Evolutionary conservation across 1,284 basidiomycete genomes (phyloP), one percentile per base, ranked within the genome.

Genomic region (Fomes fomentarius): DNA sequence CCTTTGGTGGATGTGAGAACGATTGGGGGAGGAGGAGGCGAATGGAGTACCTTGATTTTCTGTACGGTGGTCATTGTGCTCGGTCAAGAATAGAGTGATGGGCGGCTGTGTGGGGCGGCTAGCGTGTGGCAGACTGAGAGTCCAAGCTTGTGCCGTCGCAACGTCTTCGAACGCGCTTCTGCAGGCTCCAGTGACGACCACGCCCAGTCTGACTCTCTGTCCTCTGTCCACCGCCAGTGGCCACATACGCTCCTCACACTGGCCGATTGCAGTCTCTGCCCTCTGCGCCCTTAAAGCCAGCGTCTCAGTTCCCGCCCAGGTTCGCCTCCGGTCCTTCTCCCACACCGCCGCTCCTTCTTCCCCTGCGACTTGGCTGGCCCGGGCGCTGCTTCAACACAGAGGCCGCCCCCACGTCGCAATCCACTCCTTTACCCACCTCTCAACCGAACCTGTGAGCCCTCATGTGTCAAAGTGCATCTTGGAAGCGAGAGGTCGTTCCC

Each of bases 401-500:
- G 58, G 64, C 69, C 56, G 57, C 60, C 68, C 63, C 69, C 69
- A 68, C 65, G 57, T 60, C 59, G 62, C 65, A 63, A 52, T 60
- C 60, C 63, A 63, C 59, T 68, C 68, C 61, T 59, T 63, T 63
- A 24, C 33, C 45, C n/a, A 37, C 31, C 42, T 61, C 47, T 61
- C 53, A 56, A 54, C 49, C 61, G 53, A 59, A 60, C 52, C 63
- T 55, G 58, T 63, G 47, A 58, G 50, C 57, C 55, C 68, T 76
- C 74, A 93, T 94, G 93, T 83, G 83, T 70, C 77, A 80, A 58
- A 88, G 85, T 65, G 81, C 88, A 33, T 84, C 89, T 66, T 98
- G 95, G 96, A 98, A 99, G 79, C 84, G 96, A 69, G 96, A 98
- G 79, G 85, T 92, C 65, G 96, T 99, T 41, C 93, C 92, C 54